Base-by-base conservation (phyloP, 2,329 filamentous ascomycete genomes). In the Fusarium tuaranense region DNA sequence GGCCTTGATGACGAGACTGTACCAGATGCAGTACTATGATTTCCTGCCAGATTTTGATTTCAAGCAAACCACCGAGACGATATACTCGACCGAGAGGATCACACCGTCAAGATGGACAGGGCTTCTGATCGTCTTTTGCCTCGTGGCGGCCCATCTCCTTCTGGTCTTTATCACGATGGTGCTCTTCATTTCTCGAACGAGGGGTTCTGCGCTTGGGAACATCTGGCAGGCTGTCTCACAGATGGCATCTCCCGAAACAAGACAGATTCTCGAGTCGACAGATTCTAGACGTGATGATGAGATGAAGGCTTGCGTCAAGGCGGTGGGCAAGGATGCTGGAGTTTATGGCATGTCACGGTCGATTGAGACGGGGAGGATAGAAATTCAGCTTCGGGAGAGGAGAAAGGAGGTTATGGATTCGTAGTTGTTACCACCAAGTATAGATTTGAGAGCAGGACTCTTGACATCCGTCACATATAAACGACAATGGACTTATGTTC, bases 201-300 rank as follows among this genome's bases (percentile, higher is more conserved):
- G 20, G 3, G 39, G 57, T 22, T 71, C 73, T 4, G 10, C 18
- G 6, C 20, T 75, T 0, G 73, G 73, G 3, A 63, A 73, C 9
- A 46, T 65, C 5, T 76, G 73, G 70, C 70, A 76, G 9, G 68
- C 70, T 4, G 36, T 73, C 2, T 59, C 68, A 1, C 57, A 73
- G 14, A 65, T 71, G n/a, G 34, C 67, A 3, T 75, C 73, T 8
- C 25, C 73, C 0, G 36, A 67, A 5, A 76, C 73, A 3, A 64
- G 27, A 7, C 70, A 69, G 20, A 62, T 71, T 13, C 53, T 75
- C 1, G n/a, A 55, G 22, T 55, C 58, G 18, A 58, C 25, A 1
- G 38, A 68, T 38, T 44, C 7, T 1, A 27, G 63, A 36, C 67
- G 48, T 27, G 72, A 71, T 44, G 67, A 63, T 12, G 64, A 34